A percentile compares a stretch with the other conserved stretches of the same genome.
Evolutionary conservation across 352 stramenopile genomes (phyloP).

Genomic region (Pythium brassicae): DNA sequence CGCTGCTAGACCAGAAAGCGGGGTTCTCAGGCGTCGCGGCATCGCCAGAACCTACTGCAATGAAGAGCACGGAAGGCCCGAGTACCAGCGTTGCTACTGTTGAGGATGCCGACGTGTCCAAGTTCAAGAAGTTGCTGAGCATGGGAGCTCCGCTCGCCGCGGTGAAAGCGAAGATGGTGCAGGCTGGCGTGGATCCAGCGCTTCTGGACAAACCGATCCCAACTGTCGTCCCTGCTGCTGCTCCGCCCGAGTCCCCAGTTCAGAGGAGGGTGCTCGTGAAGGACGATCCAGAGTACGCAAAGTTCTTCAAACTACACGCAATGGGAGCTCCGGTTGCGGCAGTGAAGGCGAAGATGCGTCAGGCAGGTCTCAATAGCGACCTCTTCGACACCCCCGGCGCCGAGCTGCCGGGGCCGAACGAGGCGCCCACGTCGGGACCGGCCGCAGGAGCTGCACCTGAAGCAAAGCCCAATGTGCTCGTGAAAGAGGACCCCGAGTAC

Average conservation of each 20-base stretch:
- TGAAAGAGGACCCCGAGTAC: constrained; percentile 61
- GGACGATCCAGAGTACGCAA: constrained; percentile 50
- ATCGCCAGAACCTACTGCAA: not conserved
- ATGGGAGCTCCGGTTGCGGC: constrained; percentile 52
- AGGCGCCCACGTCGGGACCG: not conserved
- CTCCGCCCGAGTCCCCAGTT: not conserved
- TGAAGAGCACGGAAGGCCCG: not conserved
- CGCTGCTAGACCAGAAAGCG: constrained; percentile 33
- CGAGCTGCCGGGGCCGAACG: constrained; percentile 19
- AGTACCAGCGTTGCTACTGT: constrained; percentile 14
- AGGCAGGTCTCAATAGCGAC: constrained; percentile 83
- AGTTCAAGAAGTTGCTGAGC: constrained; percentile 59
- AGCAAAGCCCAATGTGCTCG: constrained; percentile 26
- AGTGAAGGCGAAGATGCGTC: constrained; percentile 58
- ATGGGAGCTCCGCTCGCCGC: constrained; percentile 56
- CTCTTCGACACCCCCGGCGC: constrained; percentile 63
- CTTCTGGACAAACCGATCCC: constrained; percentile 30
- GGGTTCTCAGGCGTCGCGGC: constrained; percentile 2
- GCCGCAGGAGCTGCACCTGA: not conserved
- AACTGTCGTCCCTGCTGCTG: not conserved
- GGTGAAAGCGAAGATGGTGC: constrained; percentile 66
- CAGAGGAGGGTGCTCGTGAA: constrained; percentile 32
- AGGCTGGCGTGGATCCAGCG: constrained; percentile 53
- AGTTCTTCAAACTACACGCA: constrained; percentile 64
- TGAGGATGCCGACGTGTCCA: constrained; percentile 23